A percentile compares a stretch with the other conserved stretches of the same genome.
Evolutionary conservation across 2,329 filamentous ascomycete genomes (phyloP).

Genomic region (Dryadomyces sulphureus): DNA sequence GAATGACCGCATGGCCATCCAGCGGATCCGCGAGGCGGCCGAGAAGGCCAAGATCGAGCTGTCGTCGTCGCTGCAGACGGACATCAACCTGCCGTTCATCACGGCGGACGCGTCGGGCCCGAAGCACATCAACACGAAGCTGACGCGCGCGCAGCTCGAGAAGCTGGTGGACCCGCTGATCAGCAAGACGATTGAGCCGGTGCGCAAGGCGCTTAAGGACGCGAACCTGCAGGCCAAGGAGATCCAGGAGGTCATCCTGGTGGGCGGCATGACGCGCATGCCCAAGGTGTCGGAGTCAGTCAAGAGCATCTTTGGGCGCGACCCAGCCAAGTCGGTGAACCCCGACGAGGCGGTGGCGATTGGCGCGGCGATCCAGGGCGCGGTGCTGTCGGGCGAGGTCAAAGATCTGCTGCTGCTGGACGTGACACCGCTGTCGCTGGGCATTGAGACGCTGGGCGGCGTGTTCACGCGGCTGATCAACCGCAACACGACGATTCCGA

Average conservation of each 20-base stretch:
- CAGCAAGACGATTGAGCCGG: conserved; percentile 98
- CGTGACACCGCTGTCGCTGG: conserved; percentile 88
- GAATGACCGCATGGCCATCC: conserved; percentile 94
- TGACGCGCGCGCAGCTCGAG: conserved; percentile 98
- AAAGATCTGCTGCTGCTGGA: conserved; percentile 80
- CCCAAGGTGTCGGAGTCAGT: conserved; percentile 92
- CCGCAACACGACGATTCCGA: conserved; percentile 88
- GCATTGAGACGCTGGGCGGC: conserved; percentile 94
- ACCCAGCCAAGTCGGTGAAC: conserved; percentile 99
- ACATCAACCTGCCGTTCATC: conserved; percentile 94
- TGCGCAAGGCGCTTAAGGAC: conserved; percentile 93
- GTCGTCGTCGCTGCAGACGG: conserved; percentile 82
- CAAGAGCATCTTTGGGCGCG: conserved; percentile 87
- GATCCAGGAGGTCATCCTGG: conserved; percentile 90
- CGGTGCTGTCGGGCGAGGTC: conserved; percentile 81
- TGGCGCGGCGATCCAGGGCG: conserved; percentile 92
- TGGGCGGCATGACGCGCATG: conserved; percentile 98
- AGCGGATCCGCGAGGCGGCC: conserved; percentile 98
- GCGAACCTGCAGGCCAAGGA: conserved; percentile 94
- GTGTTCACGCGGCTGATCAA: conserved; percentile 96
- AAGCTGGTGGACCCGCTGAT: conserved; percentile 98
- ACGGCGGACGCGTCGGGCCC: conserved; percentile 89
- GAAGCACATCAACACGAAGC: conserved; percentile 98
- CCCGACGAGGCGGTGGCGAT: conserved; percentile 98
- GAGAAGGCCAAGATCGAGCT: conserved; percentile 99